Conservation (phyloP, 169 alveolate genomes). For the Plasmodium inui region DNA sequence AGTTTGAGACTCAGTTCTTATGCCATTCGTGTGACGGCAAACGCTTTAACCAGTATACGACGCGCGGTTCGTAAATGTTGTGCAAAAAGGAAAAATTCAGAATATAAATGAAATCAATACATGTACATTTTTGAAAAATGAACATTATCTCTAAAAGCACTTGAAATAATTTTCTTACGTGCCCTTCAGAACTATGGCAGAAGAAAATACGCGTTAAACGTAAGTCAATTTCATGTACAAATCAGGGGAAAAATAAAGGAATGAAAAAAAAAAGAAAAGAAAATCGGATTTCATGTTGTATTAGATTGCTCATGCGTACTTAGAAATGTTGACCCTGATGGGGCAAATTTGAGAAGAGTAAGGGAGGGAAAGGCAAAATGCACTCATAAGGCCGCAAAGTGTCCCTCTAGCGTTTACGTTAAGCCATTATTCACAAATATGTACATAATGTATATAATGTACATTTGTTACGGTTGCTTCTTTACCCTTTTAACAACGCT, state of each 20-base stretch:
- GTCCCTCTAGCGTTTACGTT: background rate
- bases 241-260: background rate
- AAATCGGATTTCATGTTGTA: background rate
- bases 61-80: background rate
- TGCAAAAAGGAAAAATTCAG: background rate
- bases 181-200: background rate
- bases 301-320: background rate
- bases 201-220: background rate
- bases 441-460: background rate
- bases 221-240: background rate
- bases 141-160: background rate
- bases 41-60: background rate
- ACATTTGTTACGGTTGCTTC: background rate
- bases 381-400: background rate
- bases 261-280: background rate
- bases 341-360: background rate
- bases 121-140: background rate
- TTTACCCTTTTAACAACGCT: background rate
- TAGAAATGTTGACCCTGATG: slow-evolving; percentile 1
- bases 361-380: background rate
- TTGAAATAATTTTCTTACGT: background rate
- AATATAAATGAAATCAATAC: background rate
- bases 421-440: background rate
- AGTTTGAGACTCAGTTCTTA: background rate
- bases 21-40: background rate